Evolutionary conservation across 208 protist species (phyloP), one percentile per base, ranked within the genome.

Genomic region (Trypanosoma boissoni): DNA sequence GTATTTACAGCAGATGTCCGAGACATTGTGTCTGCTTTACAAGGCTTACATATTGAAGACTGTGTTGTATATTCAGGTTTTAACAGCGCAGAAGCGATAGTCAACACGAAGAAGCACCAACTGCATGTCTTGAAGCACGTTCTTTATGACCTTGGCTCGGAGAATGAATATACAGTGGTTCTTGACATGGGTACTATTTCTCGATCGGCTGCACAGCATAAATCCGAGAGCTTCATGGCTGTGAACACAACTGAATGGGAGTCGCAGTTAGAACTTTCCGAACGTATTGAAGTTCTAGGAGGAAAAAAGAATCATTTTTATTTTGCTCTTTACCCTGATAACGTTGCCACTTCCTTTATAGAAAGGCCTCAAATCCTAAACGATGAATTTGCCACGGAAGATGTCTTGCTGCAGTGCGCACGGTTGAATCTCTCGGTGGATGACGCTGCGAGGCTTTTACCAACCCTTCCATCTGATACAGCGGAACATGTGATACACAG

Each of bases 151-250:
- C 68, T 85, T 52, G 75, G 64, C 43, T 74, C 68, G 27, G 76
- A 75, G 44, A 68, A 80, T 52, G 73, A 74, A 20, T 72, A 78
- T 18, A 76, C 81, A 45, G 80, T 92, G 62, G 83, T 91, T 53
- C 42, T 95, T 9, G 89, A 95, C 58, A 68, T 90, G 48, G 89
- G 83, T 29, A 92, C 83, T 2, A 84, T 84, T 16, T 68, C 76
- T 6, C 78, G 77, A 9, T 24, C 78, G 42, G 64, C 74, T 14
- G 44, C 64, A 20, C 78, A 72, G 27, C 76, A 69, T 57, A 83
- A 83, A 37, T 88, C 80, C 8, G 89, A 93, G 63, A 76, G 75
- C 58, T 91, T 93, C 56, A 80, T 95, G 43, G 70, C 70, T 1
- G 71, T 68, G 21, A 76, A 61, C 37, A 64, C 64, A 31, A 83